Evolutionary conservation across 306 rosid genomes (phyloP), one percentile per base, ranked within the genome.

Genomic region (Abrus pulchellus): DNA sequence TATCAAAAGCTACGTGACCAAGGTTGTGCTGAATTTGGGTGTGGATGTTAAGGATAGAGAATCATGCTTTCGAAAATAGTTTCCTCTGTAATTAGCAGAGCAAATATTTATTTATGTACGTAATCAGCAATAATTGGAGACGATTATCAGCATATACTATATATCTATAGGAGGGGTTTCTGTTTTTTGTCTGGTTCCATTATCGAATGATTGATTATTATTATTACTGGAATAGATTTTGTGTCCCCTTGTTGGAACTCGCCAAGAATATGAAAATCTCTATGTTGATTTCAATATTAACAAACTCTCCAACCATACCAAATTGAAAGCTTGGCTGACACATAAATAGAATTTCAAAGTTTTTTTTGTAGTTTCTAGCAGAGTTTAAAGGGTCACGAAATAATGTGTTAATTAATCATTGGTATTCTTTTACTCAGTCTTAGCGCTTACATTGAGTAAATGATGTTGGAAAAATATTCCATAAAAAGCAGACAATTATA

Each of bases 41-140:
- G 7, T 14, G 9, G 79, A 52, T 33, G 12, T 30, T 41, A 45
- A 64, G 73, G 68, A 75, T 65, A 75, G 69, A 29, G 63, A 32
- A 44, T 43, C 38, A 30, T 76, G 47, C 69, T 32, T 32, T 60
- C 57, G 1, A 70, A 52, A 60, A 77, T 66, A 67, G 40, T 67
- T 84, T 79, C 54, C 43, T 43, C 0, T 38, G 67, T 59, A 61
- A 67, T 62, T 49, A 44, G 28, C 47, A 9, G 55, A 78, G 36
- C 27, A 78, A 78, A 78, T 82, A 71, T 78, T 83, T 82, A 71
- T 78, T 83, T 27, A 44, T 77, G 9, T 60, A 72, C 13, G 20
- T 68, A 7, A 53, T 77, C 72, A 41, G 50, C 45, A 82, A 74
- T 78, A 81, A 66, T 77, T 56, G 36, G 34, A 41, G 38, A 41